Evolutionary conservation across 192 early-diverging fungal genomes (phyloP), one percentile per base, ranked within the genome.

Genomic region (Dispira simplex): DNA sequence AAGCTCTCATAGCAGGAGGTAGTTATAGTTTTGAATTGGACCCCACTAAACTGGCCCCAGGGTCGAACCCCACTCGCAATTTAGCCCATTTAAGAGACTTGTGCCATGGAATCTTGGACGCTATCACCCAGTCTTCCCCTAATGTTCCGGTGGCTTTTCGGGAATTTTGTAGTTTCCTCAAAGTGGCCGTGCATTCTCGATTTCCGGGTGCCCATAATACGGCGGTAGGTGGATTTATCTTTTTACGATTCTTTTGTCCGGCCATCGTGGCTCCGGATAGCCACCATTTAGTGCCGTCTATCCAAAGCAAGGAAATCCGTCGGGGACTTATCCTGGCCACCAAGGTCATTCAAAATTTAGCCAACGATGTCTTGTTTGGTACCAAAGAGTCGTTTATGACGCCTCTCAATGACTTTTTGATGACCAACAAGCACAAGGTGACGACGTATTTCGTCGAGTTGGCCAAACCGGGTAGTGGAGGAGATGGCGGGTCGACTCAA

Each of bases 301-400:
- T 85, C 28, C 74, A 79, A 39, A 70, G 75, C 51, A 81, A 85
- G 46, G 86, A 91, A 43, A 75, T 95, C 48, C 81, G 88, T 21
- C 85, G 95, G 63, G 93, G 95, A 46, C 73, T 94, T 49, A 70
- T 98, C 47, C 74, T 97, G 43, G 86, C 86, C 46, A 95, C 93
- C 21, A 98, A 97, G 70, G 90, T 96, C 14, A 93, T 97, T 57
- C 94, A 96, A 63, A 96, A 96, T 66, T 67, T 98, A 52, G 93
- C 94, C 26, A 98, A 98, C 68, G 89, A 95, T 66, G 88, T 96
- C 16, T 75, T 90, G 44, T 98, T 98, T 74, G 93, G 93, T 57
- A 79, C 80, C 63, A 98, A 98, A 73, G 95, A 98, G 77, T 81
- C 83, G 1, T 98, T 85, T 71, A 97, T 98, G 94, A 83, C 80